Base-by-base conservation (phyloP, 2,329 filamentous ascomycete genomes). In the Botrytis galanthina region DNA sequence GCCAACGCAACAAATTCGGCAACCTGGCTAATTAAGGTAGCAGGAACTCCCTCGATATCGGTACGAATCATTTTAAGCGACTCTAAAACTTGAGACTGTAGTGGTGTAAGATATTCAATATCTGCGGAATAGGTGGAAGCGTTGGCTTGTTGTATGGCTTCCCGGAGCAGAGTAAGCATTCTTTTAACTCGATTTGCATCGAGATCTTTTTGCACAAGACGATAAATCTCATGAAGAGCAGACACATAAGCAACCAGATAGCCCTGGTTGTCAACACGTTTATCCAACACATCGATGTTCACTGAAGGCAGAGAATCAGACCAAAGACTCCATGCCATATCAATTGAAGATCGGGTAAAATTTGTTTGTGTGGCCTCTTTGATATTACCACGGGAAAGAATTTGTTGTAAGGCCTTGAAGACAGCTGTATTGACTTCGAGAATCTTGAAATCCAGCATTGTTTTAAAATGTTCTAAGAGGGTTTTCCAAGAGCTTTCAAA, bases 231-330 rank as follows among this genome's bases (percentile, higher is more conserved):
- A 73, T 90, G 86, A 59, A 96, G 88, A 1, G 92, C 87, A 35
- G 90, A 87, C 1, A 96, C 88, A 83, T 97, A 98, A n/a, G 94
- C 92, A 44, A 93, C 84, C n/a, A 95, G 87, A 18, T 93, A 94
- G 73, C 91, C 91, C 80, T 97, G 93, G 77, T 96, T 97, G 75
- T 92, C 83, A 0, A 84, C 82, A 68, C 85, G 86, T 68, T 84
- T 80, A 57, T 86, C 83, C 22, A 83, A 79, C 29, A 82, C 79
- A 20, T 82, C 80, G 48, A 83, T 77, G 46, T 83, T 83, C 1
- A 84, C 82, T 4, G 86, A 82, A 0, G 91, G 90, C n/a, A 92
- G 85, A 2, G 88, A 88, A 57, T 88, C 85, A 26, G 88, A 88
- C 92, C 92, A 95, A 7, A 94, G 82, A 44, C 86, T 83, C 92